These are phyloP conservation scores for Trypanosoma rangeli DNA, from an alignment of 208 protist species.

Conservation along the genomic window DNA sequence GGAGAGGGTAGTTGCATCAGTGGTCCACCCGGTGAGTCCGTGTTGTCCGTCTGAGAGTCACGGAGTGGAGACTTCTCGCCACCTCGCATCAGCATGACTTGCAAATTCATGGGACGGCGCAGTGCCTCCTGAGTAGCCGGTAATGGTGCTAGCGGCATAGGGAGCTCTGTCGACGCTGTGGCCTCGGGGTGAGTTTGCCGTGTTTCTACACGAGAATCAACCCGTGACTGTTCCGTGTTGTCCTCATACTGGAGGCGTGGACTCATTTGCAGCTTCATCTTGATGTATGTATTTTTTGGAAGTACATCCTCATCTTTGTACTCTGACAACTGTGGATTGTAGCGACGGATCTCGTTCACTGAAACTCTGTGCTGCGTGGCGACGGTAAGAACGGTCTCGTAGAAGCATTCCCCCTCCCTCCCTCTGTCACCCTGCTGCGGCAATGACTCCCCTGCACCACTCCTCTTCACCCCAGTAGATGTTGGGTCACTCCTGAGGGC, in stretches of 20 bases:
- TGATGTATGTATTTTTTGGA: constrained; percentile 58
- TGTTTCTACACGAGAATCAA: not conserved
- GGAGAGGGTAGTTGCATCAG: constrained; percentile 19
- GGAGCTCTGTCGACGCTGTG: constrained; percentile 2
- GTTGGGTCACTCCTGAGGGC: not conserved
- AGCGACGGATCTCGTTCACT: constrained; percentile 35
- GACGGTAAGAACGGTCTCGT: constrained; percentile 35
- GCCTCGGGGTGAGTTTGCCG: not conserved
- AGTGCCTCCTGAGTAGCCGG: constrained; percentile 12
- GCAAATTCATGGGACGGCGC: not conserved
- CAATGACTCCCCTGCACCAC: not conserved
- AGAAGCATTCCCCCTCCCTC: not conserved
- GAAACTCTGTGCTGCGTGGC: constrained; percentile 26
- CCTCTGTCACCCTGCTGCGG: not conserved
- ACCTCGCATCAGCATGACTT: not conserved
- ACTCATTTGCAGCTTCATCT: constrained; percentile 23
- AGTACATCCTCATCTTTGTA: constrained; percentile 30
- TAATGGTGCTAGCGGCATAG: constrained; percentile 22
- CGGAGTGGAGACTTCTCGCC: not conserved
- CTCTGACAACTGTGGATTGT: constrained; percentile 52
- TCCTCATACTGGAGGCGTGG: not conserved
- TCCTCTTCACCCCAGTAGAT: not conserved
- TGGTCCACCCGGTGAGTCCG: not conserved
- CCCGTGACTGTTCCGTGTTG: not conserved
- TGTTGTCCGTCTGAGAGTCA: not conserved